Evolutionary conservation across 805 yeast species (phyloP).

Genomic region (Teunomyces tritomae): DNA sequence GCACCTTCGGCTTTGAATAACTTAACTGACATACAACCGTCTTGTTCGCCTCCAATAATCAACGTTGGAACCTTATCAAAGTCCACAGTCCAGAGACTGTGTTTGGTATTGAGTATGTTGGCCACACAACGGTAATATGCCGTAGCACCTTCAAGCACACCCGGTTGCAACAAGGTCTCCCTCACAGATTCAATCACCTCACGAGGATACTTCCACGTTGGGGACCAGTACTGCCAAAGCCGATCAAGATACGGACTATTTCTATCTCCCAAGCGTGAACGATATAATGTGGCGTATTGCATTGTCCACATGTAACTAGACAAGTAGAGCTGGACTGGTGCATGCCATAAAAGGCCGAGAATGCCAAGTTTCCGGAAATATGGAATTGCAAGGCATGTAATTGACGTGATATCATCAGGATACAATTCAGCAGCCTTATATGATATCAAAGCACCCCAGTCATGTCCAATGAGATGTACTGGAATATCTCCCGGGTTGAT

Average conservation of each 20-base stretch:
- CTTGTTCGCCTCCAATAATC: slow-evolving; percentile 36
- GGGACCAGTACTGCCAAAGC: slow-evolving; percentile 41
- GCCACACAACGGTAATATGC: slow-evolving; percentile 36
- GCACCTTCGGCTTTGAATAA: slow-evolving; percentile 24
- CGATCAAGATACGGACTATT: slow-evolving; percentile 24
- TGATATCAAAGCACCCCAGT: slow-evolving; percentile 43
- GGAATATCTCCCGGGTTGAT: slow-evolving; percentile 19
- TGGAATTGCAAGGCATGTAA: slow-evolving; percentile 40
- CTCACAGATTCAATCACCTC: slow-evolving; percentile 27
- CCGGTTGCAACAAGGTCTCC: slow-evolving; percentile 22
- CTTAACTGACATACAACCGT: slow-evolving; percentile 35
- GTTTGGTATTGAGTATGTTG: slow-evolving; percentile 14
- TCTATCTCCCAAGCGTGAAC: slow-evolving; percentile 15
- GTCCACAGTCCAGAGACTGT: slow-evolving; percentile 22
- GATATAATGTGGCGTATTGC: slow-evolving; percentile 29
- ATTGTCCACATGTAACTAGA: slow-evolving; percentile 38
- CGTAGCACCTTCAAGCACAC: slow-evolving; percentile 32
- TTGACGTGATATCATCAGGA: slow-evolving; percentile 32
- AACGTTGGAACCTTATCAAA: slow-evolving; percentile 36
- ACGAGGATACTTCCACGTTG: slow-evolving; percentile 30
- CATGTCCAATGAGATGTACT: slow-evolving; percentile 42
- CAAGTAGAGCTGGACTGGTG: slow-evolving; percentile 33
- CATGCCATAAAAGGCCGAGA: slow-evolving; percentile 28
- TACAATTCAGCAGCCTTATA: slow-evolving; percentile 33
- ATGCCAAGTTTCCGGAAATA: slow-evolving; percentile 24